These are phyloP conservation scores for Caryopteris hybrid DNA, from an alignment of 305 asterid genomes.

Conservation along the genomic window DNA sequence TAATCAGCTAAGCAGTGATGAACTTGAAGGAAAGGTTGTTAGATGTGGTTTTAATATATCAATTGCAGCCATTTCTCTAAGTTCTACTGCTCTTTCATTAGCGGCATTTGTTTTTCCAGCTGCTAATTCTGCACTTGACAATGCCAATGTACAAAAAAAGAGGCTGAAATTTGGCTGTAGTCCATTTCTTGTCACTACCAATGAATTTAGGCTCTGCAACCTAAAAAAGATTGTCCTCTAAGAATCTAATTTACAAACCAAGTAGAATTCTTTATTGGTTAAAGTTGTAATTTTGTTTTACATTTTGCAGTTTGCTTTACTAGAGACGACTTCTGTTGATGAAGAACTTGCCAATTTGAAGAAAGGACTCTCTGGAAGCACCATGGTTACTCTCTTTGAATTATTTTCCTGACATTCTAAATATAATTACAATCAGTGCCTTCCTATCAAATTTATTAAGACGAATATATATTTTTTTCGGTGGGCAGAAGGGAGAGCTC, in stretches of 20 bases:
- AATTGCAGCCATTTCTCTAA: background rate
- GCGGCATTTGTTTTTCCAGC: background rate
- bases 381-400: constrained; percentile 42
- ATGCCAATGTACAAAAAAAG: background rate
- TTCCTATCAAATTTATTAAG: background rate
- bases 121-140: background rate
- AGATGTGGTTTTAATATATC: background rate
- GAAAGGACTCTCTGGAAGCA: constrained; percentile 68
- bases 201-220: background rate
- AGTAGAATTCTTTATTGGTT: background rate
- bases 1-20: constrained; percentile 72
- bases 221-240: background rate
- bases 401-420: background rate
- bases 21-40: constrained; percentile 95
- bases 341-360: constrained; percentile 79
- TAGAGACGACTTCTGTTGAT: constrained; percentile 88
- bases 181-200: background rate
- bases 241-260: background rate
- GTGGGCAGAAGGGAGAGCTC: constrained; percentile 89
- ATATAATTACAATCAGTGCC: background rate
- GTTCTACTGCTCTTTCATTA: background rate
- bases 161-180: background rate
- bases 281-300: constrained; percentile 11
- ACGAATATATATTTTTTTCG: background rate
- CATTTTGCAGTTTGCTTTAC: constrained; percentile 68